Evolutionary conservation across 148 eudicot species (phyloP), one percentile per base, ranked within the genome.

Genomic region (Rhododendron molle): DNA sequence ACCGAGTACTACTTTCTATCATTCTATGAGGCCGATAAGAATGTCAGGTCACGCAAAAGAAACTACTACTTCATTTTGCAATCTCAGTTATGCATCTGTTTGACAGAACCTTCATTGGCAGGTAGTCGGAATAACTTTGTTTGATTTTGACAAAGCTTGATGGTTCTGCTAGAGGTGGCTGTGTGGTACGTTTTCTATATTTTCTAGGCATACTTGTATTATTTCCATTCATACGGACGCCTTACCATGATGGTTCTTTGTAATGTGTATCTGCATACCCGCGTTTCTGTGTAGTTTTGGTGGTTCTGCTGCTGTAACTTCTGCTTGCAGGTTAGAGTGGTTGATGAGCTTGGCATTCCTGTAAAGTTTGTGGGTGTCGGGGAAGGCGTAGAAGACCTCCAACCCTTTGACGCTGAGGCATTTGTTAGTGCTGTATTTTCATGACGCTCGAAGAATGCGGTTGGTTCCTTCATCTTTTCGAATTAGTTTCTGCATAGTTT

Each of bases 331-430:
- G 99, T 97, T 67, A 97, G 98, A 85, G 98, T 95, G 76, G 98
- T 95, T 85, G 98, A 95, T 87, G 98, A 95, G 91, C 98, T 97
- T 86, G 96, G 98, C 56, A 97, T 97, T 83, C 99, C 99, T 30
- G 98, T 97, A 81, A 97, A 97, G 92, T 97, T 97, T 92, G 98
- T 97, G 60, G 99, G 98, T 88, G 99, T 97, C 78, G 99, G 99
- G 58, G 99, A 97, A 91, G 98, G 99, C 43, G 83, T 94, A 58
- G 99, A 97, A 86, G 99, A 97, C 86, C 99, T 97, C 76, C 99
- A 97, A 88, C 98, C 99, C 56, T 97, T 97, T 76, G 96, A 95
- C 79, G 93, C 98, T 5, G 98, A 95, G 85, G 91, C 93, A 86
- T 97, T 97, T 83, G 96, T 97, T 74, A 88, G 92, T 86, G 98